A percentile compares a stretch with the other conserved stretches of the same genome.
phyloP scores from a whole-genome alignment of 2,329 filamentous ascomycete genomes.

The Emergomyces africanus region DNA sequence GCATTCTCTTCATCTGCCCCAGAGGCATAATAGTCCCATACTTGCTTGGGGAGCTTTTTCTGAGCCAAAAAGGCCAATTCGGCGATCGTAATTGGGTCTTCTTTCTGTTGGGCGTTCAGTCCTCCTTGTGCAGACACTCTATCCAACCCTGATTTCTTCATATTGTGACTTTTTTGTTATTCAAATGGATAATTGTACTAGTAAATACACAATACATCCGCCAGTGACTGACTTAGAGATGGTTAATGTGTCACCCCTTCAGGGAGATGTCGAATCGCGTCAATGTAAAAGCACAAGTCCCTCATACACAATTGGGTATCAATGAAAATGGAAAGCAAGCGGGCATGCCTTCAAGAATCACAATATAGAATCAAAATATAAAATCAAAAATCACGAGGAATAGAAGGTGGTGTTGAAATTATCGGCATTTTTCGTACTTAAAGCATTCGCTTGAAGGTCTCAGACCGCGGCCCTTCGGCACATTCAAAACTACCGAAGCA shows the following conservation, averaged over 20 bases:
- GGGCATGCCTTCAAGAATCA: background rate
- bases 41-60: background rate
- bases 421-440: too few relatives aligned
- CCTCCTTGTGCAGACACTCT: background rate
- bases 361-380: too few relatives aligned
- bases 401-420: too few relatives aligned
- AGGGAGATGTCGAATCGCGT: too few relatives aligned
- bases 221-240: background rate
- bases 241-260: background rate
- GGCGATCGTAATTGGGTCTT: background rate
- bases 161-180: background rate
- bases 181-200: background rate
- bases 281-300: background rate
- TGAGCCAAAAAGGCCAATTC: background rate
- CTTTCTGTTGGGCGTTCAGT: background rate
- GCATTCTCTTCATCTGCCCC: background rate
- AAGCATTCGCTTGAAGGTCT: background rate
- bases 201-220: background rate
- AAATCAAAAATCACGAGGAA: too few relatives aligned
- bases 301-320: background rate
- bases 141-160: background rate
- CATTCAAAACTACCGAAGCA: background rate
- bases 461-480: background rate
- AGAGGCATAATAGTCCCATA: slow-evolving; percentile 1
- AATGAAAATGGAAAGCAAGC: background rate